Conservation (phyloP, 2,329 filamentous ascomycete species). For the Nannizziopsis barbatae region DNA sequence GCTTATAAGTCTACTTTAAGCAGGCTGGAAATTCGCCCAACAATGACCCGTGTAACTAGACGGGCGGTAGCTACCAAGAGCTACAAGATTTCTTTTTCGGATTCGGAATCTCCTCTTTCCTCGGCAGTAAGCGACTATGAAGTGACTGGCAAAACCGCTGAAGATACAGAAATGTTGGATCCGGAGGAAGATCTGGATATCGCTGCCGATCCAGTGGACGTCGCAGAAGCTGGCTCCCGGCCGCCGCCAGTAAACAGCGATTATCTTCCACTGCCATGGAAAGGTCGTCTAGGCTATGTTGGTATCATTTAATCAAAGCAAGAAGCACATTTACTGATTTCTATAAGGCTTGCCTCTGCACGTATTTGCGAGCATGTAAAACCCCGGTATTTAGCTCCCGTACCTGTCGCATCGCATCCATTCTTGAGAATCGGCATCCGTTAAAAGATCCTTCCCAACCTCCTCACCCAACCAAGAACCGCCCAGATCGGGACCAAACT, state of each 20-base stretch:
- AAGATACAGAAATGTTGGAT: slow-evolving; percentile 26
- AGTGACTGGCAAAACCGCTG: neutral
- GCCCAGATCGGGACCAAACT: slow-evolving; percentile 62
- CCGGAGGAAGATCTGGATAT: slow-evolving; percentile 46
- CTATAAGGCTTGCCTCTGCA: slow-evolving; percentile 71
- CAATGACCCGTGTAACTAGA: slow-evolving; percentile 5
- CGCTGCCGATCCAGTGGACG: slow-evolving; percentile 44
- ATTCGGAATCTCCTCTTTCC: slow-evolving; percentile 7
- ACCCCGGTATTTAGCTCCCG: slow-evolving; percentile 82
- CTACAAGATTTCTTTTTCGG: slow-evolving; percentile 5
- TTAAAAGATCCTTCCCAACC: slow-evolving; percentile 63
- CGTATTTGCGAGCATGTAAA: slow-evolving; percentile 70
- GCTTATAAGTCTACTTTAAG: no score
- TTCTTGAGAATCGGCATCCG: slow-evolving; percentile 77
- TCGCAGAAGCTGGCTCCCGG: slow-evolving; percentile 49
- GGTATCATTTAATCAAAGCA: slow-evolving; percentile 24
- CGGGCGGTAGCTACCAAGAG: neutral
- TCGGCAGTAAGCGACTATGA: slow-evolving; percentile 8
- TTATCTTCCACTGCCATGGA: slow-evolving; percentile 79
- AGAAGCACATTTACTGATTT: neutral
- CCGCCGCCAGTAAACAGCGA: slow-evolving; percentile 72
- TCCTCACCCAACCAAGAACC: slow-evolving; percentile 73
- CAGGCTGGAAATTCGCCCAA: neutral
- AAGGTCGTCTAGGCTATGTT: slow-evolving; percentile 78
- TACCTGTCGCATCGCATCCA: slow-evolving; percentile 82